Percentiles rank a stretch among this genome's conserved stretches.
These are phyloP conservation scores for Eucalyptus globulus DNA, from an alignment of 345 rosid genomes.

Conservation along the genomic window DNA sequence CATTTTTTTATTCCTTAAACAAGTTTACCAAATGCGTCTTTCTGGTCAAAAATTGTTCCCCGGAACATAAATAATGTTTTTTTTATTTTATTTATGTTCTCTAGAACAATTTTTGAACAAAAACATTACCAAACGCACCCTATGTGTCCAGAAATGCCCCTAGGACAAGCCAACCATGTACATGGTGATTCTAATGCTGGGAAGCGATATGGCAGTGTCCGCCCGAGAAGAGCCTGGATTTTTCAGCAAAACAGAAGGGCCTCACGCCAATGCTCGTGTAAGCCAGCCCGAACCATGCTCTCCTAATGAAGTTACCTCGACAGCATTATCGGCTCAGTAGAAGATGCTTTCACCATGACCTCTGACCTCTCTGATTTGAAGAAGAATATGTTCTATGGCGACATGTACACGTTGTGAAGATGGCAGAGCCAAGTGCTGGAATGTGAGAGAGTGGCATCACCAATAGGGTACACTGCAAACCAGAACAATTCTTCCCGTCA, in stretches of 20 bases:
- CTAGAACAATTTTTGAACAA: too few relatives aligned
- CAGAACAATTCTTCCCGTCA: background rate
- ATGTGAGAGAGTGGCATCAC: background rate
- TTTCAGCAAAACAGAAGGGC: background rate
- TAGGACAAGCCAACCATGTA: constrained; percentile 40
- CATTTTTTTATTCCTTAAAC: too few relatives aligned
- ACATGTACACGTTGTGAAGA: background rate
- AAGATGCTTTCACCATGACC: background rate
- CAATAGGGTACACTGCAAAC: background rate
- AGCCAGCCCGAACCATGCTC: background rate
- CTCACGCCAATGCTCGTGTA: background rate
- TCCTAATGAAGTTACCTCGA: background rate
- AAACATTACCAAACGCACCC: too few relatives aligned
- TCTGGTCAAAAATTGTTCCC: too few relatives aligned
- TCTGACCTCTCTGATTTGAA: background rate
- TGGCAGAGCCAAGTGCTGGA: background rate
- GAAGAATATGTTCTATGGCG: background rate
- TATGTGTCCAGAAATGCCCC: constrained; percentile 24
- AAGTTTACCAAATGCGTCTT: too few relatives aligned
- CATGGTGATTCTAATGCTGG: constrained; percentile 26
- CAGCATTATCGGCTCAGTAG: background rate
- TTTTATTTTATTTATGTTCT: too few relatives aligned
- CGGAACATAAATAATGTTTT: too few relatives aligned
- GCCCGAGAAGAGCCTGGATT: constrained; percentile 27
- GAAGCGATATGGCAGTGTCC: constrained; percentile 21